Evolutionary conservation across 768 basidiomycete genomes (phyloP).

Genomic region (Tremella yokohamensis): DNA sequence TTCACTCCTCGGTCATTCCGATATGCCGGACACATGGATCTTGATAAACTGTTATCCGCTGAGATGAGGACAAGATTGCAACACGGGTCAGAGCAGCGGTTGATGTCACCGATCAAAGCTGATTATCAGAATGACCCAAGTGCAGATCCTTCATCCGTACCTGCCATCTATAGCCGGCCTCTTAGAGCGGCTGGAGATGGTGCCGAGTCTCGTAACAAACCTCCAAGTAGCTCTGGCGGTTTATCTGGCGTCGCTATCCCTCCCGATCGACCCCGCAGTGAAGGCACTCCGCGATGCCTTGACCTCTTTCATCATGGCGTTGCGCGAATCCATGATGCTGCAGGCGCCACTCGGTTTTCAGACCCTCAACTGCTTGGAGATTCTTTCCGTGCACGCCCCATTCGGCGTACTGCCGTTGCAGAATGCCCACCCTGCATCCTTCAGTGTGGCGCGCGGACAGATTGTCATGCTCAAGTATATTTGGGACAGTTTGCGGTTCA

Average conservation of each 20-base stretch:
- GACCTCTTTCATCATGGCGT: conserved; percentile 9
- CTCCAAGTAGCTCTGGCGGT: conserved; percentile 23
- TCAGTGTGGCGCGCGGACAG: conserved; percentile 35
- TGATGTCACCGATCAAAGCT: conserved; percentile 6
- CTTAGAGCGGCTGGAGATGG: conserved; percentile 4
- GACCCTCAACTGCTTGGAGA: conserved; percentile 29
- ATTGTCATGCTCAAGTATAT: conserved; percentile 1
- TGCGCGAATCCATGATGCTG: conserved; percentile 24
- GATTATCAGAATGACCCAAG: conserved; percentile 20
- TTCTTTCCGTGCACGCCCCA: conserved; percentile 30
- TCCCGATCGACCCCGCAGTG: conserved; percentile 11
- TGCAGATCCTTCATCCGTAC: conserved; percentile 34
- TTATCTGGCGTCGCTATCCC: conserved; percentile 31
- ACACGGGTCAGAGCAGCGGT: conserved; percentile 26
- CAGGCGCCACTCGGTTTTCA: conserved; percentile 18
- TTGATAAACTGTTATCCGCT: conserved; percentile 20
- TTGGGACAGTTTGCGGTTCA: conserved; percentile 12
- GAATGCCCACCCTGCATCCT: conserved; percentile 12
- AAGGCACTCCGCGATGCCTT: conserved; percentile 9
- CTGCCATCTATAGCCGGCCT: conserved; percentile 24
- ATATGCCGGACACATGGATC: conserved; percentile 23
- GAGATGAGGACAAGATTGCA: conserved; percentile 21
- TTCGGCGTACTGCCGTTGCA: conserved; percentile 30
- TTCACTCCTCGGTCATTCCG: not conserved
- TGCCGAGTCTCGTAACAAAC: conserved; percentile 2